Conservation (phyloP, 2,329 filamentous ascomycete species). For the Coniochaeta ligniaria region DNA sequence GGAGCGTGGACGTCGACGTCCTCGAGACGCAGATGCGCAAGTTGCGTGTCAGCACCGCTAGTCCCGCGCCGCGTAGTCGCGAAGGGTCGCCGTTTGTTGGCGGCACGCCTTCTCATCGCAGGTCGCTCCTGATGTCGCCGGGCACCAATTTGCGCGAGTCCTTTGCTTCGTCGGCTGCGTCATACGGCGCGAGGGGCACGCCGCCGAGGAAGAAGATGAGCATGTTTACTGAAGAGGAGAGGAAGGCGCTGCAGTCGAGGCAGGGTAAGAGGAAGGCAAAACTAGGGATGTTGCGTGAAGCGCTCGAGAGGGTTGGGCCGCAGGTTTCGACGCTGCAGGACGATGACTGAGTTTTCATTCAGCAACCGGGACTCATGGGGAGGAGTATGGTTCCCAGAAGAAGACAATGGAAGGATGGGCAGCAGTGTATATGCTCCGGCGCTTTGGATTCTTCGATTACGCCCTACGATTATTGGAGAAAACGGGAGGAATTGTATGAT, state of each 20-base stretch:
- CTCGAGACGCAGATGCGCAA: slow-evolving; percentile 79
- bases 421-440: not conserved
- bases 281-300: slow-evolving; percentile 41
- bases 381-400: not conserved
- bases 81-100: slow-evolving; percentile 29
- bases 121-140: slow-evolving; percentile 26
- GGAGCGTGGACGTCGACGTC: slow-evolving; percentile 83
- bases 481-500: not conserved
- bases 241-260: slow-evolving; percentile 46
- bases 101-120: slow-evolving; percentile 17
- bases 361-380: not conserved
- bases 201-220: slow-evolving; percentile 55
- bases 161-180: slow-evolving; percentile 32
- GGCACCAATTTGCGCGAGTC: slow-evolving; percentile 23
- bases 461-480: not conserved
- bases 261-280: slow-evolving; percentile 45
- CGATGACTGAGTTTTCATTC: not conserved
- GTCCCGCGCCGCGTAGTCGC: slow-evolving; percentile 21
- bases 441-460: not conserved
- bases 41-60: slow-evolving; percentile 15
- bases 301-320: slow-evolving; percentile 41
- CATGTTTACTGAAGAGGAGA: slow-evolving; percentile 53
- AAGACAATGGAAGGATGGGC: not conserved
- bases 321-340: slow-evolving; percentile 34
- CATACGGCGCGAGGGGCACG: slow-evolving; percentile 26